These are phyloP conservation scores for Trametes cingulata DNA, from an alignment of 768 basidiomycete genomes.

Conservation along the genomic window DNA sequence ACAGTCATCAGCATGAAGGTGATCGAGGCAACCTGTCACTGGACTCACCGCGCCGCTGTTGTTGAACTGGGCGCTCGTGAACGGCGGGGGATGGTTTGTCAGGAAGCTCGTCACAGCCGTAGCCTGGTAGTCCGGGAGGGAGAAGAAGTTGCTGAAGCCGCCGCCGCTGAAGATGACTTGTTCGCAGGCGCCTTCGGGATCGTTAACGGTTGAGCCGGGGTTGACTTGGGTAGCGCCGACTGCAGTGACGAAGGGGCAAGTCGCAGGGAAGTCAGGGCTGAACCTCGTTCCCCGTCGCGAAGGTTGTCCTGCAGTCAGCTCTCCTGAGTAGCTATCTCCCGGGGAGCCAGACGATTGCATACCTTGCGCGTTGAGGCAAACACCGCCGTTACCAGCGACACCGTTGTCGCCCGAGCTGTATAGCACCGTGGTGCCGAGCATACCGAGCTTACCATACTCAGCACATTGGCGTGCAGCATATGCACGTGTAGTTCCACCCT, in stretches of 20 bases:
- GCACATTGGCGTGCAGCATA: constrained; percentile 43
- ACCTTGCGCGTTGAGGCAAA: constrained; percentile 37
- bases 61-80: constrained; percentile 37
- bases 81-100: constrained; percentile 36
- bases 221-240: constrained; percentile 41
- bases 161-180: constrained; percentile 40
- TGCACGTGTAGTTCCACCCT: constrained; percentile 34
- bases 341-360: not conserved
- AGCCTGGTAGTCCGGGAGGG: constrained; percentile 40
- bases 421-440: constrained; percentile 39
- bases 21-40: too few relatives aligned
- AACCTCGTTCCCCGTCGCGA: constrained; percentile 33
- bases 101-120: constrained; percentile 33
- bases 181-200: constrained; percentile 41
- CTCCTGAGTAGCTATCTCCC: too few relatives aligned
- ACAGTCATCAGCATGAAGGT: not conserved
- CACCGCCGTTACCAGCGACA: constrained; percentile 38
- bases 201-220: constrained; percentile 33
- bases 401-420: constrained; percentile 47
- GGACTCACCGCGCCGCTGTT: constrained; percentile 31
- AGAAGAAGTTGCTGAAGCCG: constrained; percentile 44
- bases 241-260: constrained; percentile 43
- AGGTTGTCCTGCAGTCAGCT: constrained; percentile 28
- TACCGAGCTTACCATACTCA: constrained; percentile 46
- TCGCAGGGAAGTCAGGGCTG: constrained; percentile 44